Conservation (phyloP, 768 basidiomycete genomes). For the Leucogyrophana mollusca region DNA sequence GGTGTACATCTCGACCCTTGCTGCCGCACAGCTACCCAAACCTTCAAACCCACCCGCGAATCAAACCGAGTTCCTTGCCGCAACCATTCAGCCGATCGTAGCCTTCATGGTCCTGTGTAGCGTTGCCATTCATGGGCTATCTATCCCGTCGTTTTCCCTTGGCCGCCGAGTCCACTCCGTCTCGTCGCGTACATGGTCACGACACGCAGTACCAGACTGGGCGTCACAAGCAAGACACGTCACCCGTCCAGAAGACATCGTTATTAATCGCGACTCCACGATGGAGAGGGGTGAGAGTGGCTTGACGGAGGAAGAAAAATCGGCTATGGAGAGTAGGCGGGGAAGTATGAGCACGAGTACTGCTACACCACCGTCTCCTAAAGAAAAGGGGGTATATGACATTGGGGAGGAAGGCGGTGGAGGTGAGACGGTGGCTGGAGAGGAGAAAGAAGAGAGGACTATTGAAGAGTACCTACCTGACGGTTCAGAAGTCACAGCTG, state of each 20-base stretch:
- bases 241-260: slow-evolving; percentile 68
- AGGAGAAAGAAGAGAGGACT: slow-evolving; percentile 15
- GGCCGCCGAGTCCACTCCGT: slow-evolving; percentile 83
- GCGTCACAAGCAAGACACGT: slow-evolving; percentile 73
- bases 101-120: slow-evolving; percentile 94
- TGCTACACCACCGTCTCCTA: slow-evolving; percentile 5
- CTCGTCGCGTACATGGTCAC: slow-evolving; percentile 84
- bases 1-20: slow-evolving; percentile 89
- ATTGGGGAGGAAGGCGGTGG: slow-evolving; percentile 8
- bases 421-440: slow-evolving; percentile 7
- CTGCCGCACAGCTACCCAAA: slow-evolving; percentile 56
- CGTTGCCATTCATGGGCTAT: slow-evolving; percentile 84
- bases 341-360: slow-evolving; percentile 10
- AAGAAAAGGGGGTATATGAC: slow-evolving; percentile 9
- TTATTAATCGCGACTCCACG: slow-evolving; percentile 78
- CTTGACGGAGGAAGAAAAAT: slow-evolving; percentile 27
- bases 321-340: slow-evolving; percentile 22
- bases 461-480: slow-evolving; percentile 44
- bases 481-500: slow-evolving; percentile 37
- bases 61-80: slow-evolving; percentile 64
- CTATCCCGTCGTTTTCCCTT: slow-evolving; percentile 93
- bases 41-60: slow-evolving; percentile 44
- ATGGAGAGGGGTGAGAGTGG: slow-evolving; percentile 49
- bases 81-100: slow-evolving; percentile 88
- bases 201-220: slow-evolving; percentile 83